Percentiles rank a stretch among this genome's conserved stretches.
phyloP scores from a whole-genome alignment of 208 protist species.

The Trypanosoma conorhini region DNA sequence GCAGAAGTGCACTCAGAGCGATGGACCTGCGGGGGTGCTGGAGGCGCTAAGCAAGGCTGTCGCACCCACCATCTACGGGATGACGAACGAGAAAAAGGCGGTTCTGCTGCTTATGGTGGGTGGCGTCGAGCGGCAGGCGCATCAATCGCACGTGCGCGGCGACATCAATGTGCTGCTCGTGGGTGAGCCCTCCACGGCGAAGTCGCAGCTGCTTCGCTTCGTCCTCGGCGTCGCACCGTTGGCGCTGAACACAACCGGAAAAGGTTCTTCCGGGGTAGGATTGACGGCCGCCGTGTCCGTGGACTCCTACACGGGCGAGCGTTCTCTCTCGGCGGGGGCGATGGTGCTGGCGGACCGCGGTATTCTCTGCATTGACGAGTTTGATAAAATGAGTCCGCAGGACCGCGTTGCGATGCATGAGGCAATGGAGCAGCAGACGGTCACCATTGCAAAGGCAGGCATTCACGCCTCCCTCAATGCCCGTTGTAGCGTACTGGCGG shows the following conservation, averaged over 20 bases:
- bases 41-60: conserved; percentile 88
- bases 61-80: conserved; percentile 99
- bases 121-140: conserved; percentile 95
- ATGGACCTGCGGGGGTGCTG: conserved; percentile 79
- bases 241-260: conserved; percentile 98
- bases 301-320: conserved; percentile 97
- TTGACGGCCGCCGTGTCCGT: conserved; percentile 98
- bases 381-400: conserved; percentile 99
- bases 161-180: conserved; percentile 99
- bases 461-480: conserved; percentile 99
- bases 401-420: conserved; percentile 98
- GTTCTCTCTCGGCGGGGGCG: conserved; percentile 97
- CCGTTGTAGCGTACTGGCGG: conserved; percentile 98
- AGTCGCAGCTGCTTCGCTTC: conserved; percentile 99
- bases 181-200: conserved; percentile 99
- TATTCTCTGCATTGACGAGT: conserved; percentile 99
- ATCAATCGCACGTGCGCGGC: conserved; percentile 95
- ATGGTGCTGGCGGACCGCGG: conserved; percentile 99
- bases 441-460: conserved; percentile 99
- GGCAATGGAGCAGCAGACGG: conserved; percentile 99
- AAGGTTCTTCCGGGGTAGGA: conserved; percentile 97
- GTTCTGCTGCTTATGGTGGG: conserved; percentile 98
- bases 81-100: conserved; percentile 96
- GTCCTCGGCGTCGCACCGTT: conserved; percentile 96
- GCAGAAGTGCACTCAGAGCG: conserved; percentile 51